Percentiles rank a stretch among this genome's conserved stretches.
Conservation (phyloP, 805 yeast genomes). For the Ogataea angusta region DNA sequence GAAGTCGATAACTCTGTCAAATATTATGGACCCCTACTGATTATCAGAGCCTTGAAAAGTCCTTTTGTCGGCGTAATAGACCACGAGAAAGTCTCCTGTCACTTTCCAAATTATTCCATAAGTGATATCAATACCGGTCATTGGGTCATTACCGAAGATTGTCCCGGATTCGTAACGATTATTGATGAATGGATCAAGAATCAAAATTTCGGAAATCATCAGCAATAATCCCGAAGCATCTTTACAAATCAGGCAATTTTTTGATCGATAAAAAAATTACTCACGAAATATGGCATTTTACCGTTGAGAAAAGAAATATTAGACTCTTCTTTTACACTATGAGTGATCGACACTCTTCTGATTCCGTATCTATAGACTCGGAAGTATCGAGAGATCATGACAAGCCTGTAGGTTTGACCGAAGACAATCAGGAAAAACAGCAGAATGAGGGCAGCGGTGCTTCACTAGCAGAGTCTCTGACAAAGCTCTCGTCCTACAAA, state of each 20-base stretch:
- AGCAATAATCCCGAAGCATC: conserved; percentile 10
- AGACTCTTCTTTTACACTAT: neutral
- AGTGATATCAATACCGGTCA: conserved; percentile 79
- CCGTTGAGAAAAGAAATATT: neutral
- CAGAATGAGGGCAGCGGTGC: neutral
- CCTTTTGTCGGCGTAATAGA: conserved; percentile 28
- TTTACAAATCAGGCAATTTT: conserved; percentile 20
- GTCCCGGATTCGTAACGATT: conserved; percentile 61
- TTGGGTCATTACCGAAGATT: conserved; percentile 87
- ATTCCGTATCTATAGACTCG: conserved; percentile 3
- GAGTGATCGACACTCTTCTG: conserved; percentile 5
- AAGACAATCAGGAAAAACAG: neutral
- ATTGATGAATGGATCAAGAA: conserved; percentile 46
- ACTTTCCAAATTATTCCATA: conserved; percentile 66
- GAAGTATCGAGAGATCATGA: neutral
- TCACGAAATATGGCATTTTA: neutral
- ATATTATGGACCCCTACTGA: conserved; percentile 60
- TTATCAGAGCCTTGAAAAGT: conserved; percentile 74
- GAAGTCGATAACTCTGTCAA: conserved; percentile 21
- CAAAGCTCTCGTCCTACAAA: conserved; percentile 20
- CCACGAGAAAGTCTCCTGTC: conserved; percentile 11
- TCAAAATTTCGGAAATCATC: conserved; percentile 13
- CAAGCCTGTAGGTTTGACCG: conserved; percentile 3
- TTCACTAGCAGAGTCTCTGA: neutral
- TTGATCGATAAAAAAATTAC: conserved; percentile 13